Evolutionary conservation across 306 rosid genomes (phyloP).

Genomic region (Pyrus betulifolia): DNA sequence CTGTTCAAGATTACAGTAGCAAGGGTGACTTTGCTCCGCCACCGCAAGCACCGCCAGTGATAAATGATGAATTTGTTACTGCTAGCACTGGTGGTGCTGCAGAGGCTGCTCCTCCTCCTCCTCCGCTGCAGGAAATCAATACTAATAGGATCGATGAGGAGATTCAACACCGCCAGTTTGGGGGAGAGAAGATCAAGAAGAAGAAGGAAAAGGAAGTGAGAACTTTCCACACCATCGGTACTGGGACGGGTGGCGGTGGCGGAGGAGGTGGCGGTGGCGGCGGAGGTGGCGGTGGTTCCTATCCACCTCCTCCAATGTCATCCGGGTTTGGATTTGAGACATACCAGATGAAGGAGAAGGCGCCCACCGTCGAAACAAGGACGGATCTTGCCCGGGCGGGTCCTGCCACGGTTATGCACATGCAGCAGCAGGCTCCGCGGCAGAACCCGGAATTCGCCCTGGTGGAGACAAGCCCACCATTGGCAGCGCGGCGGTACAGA

Average conservation of each 20-base stretch:
- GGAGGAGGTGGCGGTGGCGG: background rate
- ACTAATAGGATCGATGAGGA: conserved; percentile 39
- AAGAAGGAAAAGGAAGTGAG: conserved; percentile 63
- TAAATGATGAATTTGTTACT: background rate
- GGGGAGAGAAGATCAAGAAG: conserved; percentile 34
- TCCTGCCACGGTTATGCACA: conserved; percentile 49
- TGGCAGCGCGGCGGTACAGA: conserved; percentile 64
- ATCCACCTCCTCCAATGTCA: conserved; percentile 14
- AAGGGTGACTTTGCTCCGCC: background rate
- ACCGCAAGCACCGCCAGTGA: background rate
- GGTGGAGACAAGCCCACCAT: conserved; percentile 78
- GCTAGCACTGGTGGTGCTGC: background rate
- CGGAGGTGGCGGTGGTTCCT: background rate
- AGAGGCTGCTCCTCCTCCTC: conserved; percentile 2
- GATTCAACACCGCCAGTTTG: conserved; percentile 3
- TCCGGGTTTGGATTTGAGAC: conserved; percentile 2
- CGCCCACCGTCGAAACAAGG: conserved; percentile 25
- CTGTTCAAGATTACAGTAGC: conserved; percentile 11
- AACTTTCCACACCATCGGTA: conserved; percentile 72
- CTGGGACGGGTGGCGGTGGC: conserved; percentile 21
- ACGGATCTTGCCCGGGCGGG: conserved; percentile 62
- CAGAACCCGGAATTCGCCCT: conserved; percentile 68
- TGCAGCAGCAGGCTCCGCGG: conserved; percentile 67
- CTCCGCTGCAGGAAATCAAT: conserved; percentile 56
- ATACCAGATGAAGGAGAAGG: background rate